These are phyloP conservation scores for Hypoxylon sp. DNA, from an alignment of 2,329 filamentous ascomycete genomes.

Conservation along the genomic window DNA sequence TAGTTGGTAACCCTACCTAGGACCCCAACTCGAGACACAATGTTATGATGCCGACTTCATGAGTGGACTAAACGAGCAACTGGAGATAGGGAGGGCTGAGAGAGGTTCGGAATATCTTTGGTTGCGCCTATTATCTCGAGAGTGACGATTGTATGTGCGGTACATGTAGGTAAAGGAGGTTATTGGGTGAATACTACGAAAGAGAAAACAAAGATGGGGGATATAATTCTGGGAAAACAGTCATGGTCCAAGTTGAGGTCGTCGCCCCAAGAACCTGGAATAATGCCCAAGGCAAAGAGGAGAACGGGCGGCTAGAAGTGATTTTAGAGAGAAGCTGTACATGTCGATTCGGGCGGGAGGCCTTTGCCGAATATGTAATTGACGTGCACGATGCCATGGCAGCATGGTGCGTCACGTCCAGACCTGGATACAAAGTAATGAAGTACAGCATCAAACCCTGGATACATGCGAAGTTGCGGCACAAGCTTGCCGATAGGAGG, in stretches of 20 bases:
- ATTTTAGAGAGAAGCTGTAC: slow-evolving; percentile 27
- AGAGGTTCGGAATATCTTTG: too few species aligned
- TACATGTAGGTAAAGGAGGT: slow-evolving; percentile 7
- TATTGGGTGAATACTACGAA: slow-evolving; percentile 24
- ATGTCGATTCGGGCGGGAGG: slow-evolving; percentile 37
- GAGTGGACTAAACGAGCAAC: slow-evolving; percentile 5
- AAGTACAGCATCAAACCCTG: slow-evolving; percentile 20
- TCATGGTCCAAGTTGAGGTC: slow-evolving; percentile 31
- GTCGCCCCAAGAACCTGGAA: slow-evolving; percentile 21
- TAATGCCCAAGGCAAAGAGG: slow-evolving; percentile 25
- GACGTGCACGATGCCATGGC: slow-evolving; percentile 32
- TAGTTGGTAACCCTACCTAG: slow-evolving; percentile 27
- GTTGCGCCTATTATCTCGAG: slow-evolving; percentile 11
- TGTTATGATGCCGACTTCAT: slow-evolving; percentile 24
- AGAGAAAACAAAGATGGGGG: slow-evolving; percentile 15
- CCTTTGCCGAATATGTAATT: slow-evolving; percentile 34
- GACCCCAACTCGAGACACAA: slow-evolving; percentile 20
- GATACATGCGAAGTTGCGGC: slow-evolving; percentile 15
- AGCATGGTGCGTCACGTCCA: slow-evolving; percentile 34
- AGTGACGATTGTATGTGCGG: slow-evolving; percentile 18
- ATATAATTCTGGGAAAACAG: slow-evolving; percentile 22
- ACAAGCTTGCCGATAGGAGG: slow-evolving; percentile 17
- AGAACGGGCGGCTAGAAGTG: slow-evolving; percentile 34
- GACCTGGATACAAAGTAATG: slow-evolving; percentile 16
- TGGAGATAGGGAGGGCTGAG: slow-evolving; percentile 10